These are phyloP conservation scores for Boeremia lycopersici DNA, from an alignment of 2,329 filamentous ascomycete species.

Conservation along the genomic window DNA sequence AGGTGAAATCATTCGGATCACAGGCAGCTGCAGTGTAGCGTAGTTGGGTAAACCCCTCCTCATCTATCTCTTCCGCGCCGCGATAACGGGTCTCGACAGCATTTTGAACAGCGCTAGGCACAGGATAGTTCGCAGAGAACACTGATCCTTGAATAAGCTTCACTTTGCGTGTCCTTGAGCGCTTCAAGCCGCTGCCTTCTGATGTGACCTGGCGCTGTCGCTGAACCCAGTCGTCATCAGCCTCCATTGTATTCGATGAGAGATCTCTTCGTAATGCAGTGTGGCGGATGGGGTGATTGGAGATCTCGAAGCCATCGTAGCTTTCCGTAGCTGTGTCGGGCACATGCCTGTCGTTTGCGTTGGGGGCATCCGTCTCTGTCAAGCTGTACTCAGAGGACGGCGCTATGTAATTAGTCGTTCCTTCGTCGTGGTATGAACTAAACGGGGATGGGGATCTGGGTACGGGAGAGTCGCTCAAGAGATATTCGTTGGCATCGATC, in stretches of 20 bases:
- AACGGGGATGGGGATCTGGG: too few relatives aligned
- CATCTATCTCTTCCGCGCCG: conserved; percentile 79
- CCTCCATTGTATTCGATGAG: not conserved
- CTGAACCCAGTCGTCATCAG: conserved; percentile 72
- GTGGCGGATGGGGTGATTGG: not conserved
- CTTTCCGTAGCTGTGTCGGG: too few relatives aligned
- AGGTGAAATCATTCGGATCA: conserved; percentile 94
- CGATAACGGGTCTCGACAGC: conserved; percentile 88
- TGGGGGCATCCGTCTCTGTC: not conserved
- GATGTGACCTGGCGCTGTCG: conserved; percentile 36
- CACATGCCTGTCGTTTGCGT: not conserved
- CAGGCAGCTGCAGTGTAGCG: conserved; percentile 96
- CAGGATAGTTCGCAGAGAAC: conserved; percentile 91
- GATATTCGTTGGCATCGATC: not conserved
- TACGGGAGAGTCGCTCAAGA: not conserved
- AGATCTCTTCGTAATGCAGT: too few relatives aligned
- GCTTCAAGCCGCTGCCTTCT: conserved; percentile 70
- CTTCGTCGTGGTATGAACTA: not conserved
- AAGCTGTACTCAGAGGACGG: not conserved
- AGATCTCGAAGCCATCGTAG: not conserved
- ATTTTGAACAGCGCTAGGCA: conserved; percentile 93
- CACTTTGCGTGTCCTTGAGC: conserved; percentile 90
- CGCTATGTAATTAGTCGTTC: not conserved
- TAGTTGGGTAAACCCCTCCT: conserved; percentile 94
- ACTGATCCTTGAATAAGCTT: conserved; percentile 96